Conservation (phyloP, 2,329 filamentous ascomycete genomes). For the Scedosporium boydii region DNA sequence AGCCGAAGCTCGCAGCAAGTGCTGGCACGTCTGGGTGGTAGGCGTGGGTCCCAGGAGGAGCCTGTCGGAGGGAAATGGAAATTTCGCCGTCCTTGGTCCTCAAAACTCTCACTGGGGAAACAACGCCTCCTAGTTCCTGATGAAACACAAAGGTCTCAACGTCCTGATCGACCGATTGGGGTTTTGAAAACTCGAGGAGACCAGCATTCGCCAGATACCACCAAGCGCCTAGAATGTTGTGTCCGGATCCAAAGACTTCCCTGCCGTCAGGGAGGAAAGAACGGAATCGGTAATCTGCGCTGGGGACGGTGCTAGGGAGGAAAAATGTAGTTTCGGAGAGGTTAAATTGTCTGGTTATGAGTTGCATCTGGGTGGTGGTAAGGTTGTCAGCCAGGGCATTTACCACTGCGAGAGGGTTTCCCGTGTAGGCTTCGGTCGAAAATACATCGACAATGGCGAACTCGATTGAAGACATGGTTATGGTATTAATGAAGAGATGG, state of each 20-base stretch:
- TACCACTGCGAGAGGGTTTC: slow-evolving; percentile 14
- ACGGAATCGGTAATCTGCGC: slow-evolving; percentile 10
- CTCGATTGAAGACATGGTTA: slow-evolving; percentile 13
- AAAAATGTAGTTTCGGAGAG: slow-evolving; percentile 16
- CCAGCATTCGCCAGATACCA: slow-evolving; percentile 12
- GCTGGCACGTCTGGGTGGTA: slow-evolving; percentile 7
- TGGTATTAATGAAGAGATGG: background rate
- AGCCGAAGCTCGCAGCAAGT: slow-evolving; percentile 8
- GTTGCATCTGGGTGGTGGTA: slow-evolving; percentile 12
- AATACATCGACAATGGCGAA: slow-evolving; percentile 18
- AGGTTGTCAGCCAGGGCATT: slow-evolving; percentile 9
- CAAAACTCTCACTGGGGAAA: slow-evolving; percentile 8
- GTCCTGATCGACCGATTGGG: background rate
- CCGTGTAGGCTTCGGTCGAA: slow-evolving; percentile 11
- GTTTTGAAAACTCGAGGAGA: slow-evolving; percentile 8
- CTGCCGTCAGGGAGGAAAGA: slow-evolving; percentile 13
- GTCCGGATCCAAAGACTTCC: slow-evolving; percentile 14
- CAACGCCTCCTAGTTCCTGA: slow-evolving; percentile 9
- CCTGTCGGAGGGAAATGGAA: slow-evolving; percentile 9
- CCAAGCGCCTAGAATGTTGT: slow-evolving; percentile 16
- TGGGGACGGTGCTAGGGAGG: background rate
- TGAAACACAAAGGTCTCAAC: slow-evolving; percentile 8
- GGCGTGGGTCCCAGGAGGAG: slow-evolving; percentile 8
- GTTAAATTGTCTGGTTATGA: slow-evolving; percentile 15
- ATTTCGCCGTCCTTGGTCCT: background rate